These are phyloP conservation scores for Dioscorea cayenensis DNA, from an alignment of 116 monocot genomes.

Conservation along the genomic window DNA sequence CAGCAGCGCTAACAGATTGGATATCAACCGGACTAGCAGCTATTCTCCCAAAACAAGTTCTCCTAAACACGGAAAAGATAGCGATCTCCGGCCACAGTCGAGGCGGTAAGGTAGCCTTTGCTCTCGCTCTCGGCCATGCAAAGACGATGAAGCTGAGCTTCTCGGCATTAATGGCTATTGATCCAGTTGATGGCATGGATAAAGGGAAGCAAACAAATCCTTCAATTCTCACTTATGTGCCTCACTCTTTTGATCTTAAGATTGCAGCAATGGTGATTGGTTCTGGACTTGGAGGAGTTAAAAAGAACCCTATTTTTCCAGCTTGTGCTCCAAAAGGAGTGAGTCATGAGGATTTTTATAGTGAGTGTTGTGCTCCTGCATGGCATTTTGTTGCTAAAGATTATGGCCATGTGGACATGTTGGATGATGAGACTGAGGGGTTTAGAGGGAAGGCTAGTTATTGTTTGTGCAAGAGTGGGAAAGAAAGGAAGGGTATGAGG, in stretches of 20 bases:
- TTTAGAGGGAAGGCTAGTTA: slow-evolving; percentile 50
- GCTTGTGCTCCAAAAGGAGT: slow-evolving; percentile 79
- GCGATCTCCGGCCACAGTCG: slow-evolving; percentile 69
- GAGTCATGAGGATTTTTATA: slow-evolving; percentile 70
- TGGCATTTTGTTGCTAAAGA: slow-evolving; percentile 65
- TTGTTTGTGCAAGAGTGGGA: slow-evolving; percentile 53
- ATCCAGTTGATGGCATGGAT: slow-evolving; percentile 85
- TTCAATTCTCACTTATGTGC: slow-evolving; percentile 52
- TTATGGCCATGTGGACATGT: slow-evolving; percentile 77
- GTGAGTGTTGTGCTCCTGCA: slow-evolving; percentile 50
- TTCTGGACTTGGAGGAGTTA: slow-evolving; percentile 49
- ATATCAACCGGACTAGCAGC: slow-evolving; percentile 18
- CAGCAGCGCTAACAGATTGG: slow-evolving; percentile 46
- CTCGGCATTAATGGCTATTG: slow-evolving; percentile 67
- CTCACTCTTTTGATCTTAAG: slow-evolving; percentile 34
- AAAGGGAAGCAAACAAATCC: slow-evolving; percentile 57
- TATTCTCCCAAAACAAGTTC: slow-evolving; percentile 27
- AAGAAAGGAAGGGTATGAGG: slow-evolving; percentile 39
- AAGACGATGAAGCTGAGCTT: slow-evolving; percentile 23
- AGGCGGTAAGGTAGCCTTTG: slow-evolving; percentile 82
- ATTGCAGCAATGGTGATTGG: slow-evolving; percentile 63
- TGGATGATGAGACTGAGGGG: slow-evolving; percentile 81
- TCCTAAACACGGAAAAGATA: slow-evolving; percentile 27
- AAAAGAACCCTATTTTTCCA: slow-evolving; percentile 48
- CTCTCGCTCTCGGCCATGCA: slow-evolving; percentile 34